Conservation (phyloP, 2,329 filamentous ascomycete species). For the Beauveria caledonica region DNA sequence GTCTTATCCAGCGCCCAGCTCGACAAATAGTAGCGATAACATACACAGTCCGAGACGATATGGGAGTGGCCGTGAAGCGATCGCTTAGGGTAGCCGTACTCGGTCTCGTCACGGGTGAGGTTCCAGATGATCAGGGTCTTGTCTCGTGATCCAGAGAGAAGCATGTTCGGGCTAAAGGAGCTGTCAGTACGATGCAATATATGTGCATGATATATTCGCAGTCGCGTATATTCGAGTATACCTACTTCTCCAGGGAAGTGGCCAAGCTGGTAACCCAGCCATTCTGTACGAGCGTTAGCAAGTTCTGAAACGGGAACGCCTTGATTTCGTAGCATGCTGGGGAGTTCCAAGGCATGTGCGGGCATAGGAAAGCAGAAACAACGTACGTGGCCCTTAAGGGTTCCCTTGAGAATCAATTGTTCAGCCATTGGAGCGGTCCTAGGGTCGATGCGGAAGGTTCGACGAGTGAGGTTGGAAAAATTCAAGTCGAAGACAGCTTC, state of each 20-base stretch:
- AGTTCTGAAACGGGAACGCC: not conserved
- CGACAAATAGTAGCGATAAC: slow-evolving; percentile 33
- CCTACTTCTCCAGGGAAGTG: slow-evolving; percentile 97
- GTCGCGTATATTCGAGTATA: slow-evolving; percentile 13
- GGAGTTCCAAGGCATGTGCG: slow-evolving; percentile 17
- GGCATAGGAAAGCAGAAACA: slow-evolving; percentile 17
- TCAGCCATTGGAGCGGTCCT: slow-evolving; percentile 64
- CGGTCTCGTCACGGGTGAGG: slow-evolving; percentile 95
- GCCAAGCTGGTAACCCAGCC: slow-evolving; percentile 99
- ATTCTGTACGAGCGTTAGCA: slow-evolving; percentile 43
- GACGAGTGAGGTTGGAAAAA: slow-evolving; percentile 28
- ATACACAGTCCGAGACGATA: slow-evolving; percentile 99
- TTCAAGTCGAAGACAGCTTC: slow-evolving; percentile 16
- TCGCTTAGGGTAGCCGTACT: slow-evolving; percentile 99
- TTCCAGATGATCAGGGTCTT: slow-evolving; percentile 99
- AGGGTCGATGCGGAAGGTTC: slow-evolving; percentile 30
- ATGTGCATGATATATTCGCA: not conserved
- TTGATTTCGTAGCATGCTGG: not conserved
- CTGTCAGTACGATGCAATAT: slow-evolving; percentile 14
- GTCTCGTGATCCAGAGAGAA: slow-evolving; percentile 93
- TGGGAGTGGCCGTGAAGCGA: slow-evolving; percentile 98
- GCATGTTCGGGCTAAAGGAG: slow-evolving; percentile 83
- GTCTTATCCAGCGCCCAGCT: slow-evolving; percentile 16
- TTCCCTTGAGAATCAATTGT: slow-evolving; percentile 92
- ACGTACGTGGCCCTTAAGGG: slow-evolving; percentile 91